Conservation (phyloP, 2,329 filamentous ascomycete species). For the Stemphylium lycopersici region DNA sequence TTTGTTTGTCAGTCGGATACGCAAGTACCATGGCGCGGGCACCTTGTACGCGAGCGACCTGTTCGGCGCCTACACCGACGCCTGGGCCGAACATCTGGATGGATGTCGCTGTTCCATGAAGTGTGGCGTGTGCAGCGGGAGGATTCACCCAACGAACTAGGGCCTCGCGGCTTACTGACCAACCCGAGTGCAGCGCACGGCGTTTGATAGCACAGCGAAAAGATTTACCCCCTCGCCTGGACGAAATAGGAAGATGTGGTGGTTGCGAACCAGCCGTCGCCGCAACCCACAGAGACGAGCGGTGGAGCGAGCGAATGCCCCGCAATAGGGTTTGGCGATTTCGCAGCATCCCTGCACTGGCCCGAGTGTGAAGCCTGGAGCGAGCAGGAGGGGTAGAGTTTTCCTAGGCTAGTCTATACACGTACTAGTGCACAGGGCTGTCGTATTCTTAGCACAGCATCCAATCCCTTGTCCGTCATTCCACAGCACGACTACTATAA, state of each 20-base stretch:
- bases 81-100: slow-evolving; percentile 1
- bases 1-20: background rate
- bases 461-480: slow-evolving; percentile 1
- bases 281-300: background rate
- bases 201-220: background rate
- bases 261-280: background rate
- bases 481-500: background rate
- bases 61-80: background rate
- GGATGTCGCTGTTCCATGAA: background rate
- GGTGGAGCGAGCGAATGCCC: slow-evolving; percentile 4
- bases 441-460: slow-evolving; percentile 5
- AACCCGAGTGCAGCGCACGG: background rate
- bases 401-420: background rate
- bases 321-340: slow-evolving; percentile 2
- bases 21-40: background rate
- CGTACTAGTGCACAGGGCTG: background rate
- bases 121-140: slow-evolving; percentile 24
- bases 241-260: background rate
- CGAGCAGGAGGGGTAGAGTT: slow-evolving; percentile 18
- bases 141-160: slow-evolving; percentile 20
- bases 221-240: background rate
- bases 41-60: background rate
- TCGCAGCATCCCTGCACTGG: background rate
- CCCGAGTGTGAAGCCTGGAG: slow-evolving; percentile 9
- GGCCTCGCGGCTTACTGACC: slow-evolving; percentile 5